Percentiles rank a stretch among this genome's conserved stretches.
Evolutionary conservation across 495 filamentous ascomycete species (phyloP).

Genomic region (Xylaria curta): DNA sequence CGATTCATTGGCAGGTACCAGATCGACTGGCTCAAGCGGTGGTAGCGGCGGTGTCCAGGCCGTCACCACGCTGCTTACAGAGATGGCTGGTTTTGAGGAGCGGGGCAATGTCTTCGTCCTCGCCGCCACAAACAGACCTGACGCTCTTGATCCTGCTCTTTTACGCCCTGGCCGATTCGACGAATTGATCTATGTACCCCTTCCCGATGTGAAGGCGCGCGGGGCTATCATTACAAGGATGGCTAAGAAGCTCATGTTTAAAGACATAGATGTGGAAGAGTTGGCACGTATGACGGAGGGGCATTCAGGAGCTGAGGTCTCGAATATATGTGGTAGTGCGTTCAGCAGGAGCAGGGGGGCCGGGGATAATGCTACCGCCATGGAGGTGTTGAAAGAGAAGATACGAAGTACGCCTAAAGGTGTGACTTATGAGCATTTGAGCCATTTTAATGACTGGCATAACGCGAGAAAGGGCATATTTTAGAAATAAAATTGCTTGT

Average conservation of each 20-base stretch:
- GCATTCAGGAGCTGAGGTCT: constrained; percentile 88
- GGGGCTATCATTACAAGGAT: constrained; percentile 73
- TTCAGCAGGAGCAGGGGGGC: constrained; percentile 46
- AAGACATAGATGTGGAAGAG: constrained; percentile 64
- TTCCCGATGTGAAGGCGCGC: constrained; percentile 77
- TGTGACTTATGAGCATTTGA: constrained; percentile 70
- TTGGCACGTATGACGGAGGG: constrained; percentile 78
- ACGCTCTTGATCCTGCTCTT: constrained; percentile 84
- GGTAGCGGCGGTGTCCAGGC: constrained; percentile 72
- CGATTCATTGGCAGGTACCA: constrained; percentile 84
- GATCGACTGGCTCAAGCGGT: constrained; percentile 54
- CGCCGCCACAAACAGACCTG: constrained; percentile 94
- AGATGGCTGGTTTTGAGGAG: constrained; percentile 94
- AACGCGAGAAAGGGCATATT: constrained; percentile 25
- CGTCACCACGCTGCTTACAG: constrained; percentile 88
- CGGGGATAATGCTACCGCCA: constrained; percentile 46
- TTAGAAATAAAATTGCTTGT: neutral
- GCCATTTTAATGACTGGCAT: constrained; percentile 71
- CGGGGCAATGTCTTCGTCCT: constrained; percentile 85
- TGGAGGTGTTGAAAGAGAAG: constrained; percentile 69
- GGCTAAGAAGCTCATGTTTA: constrained; percentile 37
- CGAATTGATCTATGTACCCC: constrained; percentile 86
- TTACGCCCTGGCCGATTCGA: constrained; percentile 89
- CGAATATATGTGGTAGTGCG: constrained; percentile 71
- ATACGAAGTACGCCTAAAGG: constrained; percentile 67